These are phyloP conservation scores for Suhomyces sp. DNA, from an alignment of 805 yeast species.

Conservation along the genomic window DNA sequence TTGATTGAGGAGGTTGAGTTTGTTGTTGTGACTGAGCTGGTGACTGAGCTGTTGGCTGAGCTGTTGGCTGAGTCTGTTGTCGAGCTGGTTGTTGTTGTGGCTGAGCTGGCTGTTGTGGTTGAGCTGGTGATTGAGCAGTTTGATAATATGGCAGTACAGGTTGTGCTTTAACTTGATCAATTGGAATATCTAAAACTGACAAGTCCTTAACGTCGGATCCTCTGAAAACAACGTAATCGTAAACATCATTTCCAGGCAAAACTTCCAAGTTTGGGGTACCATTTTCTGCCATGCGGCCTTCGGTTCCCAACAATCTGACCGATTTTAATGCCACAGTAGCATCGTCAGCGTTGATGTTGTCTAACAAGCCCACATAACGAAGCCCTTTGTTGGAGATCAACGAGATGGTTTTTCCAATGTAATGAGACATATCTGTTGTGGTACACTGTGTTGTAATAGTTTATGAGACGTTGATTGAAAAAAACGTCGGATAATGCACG, in stretches of 20 bases:
- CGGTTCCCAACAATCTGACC: slow-evolving; percentile 87
- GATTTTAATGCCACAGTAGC: slow-evolving; percentile 81
- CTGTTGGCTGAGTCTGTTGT: slow-evolving; percentile 3
- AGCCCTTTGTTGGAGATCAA: slow-evolving; percentile 75
- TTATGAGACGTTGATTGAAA: background rate
- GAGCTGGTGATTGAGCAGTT: slow-evolving; percentile 5
- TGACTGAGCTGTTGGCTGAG: slow-evolving; percentile 4
- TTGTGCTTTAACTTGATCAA: slow-evolving; percentile 61
- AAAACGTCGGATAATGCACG: background rate
- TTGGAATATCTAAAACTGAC: slow-evolving; percentile 71
- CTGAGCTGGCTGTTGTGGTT: slow-evolving; percentile 7
- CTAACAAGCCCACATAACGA: slow-evolving; percentile 86
- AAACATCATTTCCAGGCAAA: slow-evolving; percentile 64
- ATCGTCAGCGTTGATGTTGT: slow-evolving; percentile 82
- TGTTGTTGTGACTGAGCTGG: slow-evolving; percentile 1
- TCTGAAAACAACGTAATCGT: slow-evolving; percentile 76
- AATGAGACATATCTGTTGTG: slow-evolving; percentile 68
- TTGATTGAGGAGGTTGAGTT: slow-evolving; percentile 7
- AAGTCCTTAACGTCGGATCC: slow-evolving; percentile 92
- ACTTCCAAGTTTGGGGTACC: slow-evolving; percentile 69
- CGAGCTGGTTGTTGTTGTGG: slow-evolving; percentile 1
- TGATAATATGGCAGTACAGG: slow-evolving; percentile 24
- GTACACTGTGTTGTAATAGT: background rate
- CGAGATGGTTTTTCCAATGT: slow-evolving; percentile 85
- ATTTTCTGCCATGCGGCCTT: slow-evolving; percentile 64